Conservation (phyloP, 805 yeast genomes). For the Scheffersomyces lignosus region DNA sequence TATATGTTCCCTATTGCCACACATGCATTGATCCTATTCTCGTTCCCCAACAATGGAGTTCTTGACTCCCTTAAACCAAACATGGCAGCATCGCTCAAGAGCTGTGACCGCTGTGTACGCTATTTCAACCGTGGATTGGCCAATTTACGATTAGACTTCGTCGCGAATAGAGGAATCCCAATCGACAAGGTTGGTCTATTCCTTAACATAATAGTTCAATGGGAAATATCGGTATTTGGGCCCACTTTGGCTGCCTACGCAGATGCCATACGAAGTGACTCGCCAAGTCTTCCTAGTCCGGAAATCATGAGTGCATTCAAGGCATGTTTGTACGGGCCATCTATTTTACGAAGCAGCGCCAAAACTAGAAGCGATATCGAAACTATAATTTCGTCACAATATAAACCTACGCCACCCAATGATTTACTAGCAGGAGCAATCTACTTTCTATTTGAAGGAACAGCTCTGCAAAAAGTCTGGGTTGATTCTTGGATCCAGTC, state of each 20-base stretch:
- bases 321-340: slow-evolving; percentile 9
- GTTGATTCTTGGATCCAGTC: slow-evolving; percentile 28
- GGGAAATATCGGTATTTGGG: slow-evolving; percentile 29
- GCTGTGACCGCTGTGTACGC: slow-evolving; percentile 55
- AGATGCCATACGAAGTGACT: slow-evolving; percentile 1
- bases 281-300: neutral
- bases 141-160: slow-evolving; percentile 50
- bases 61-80: slow-evolving; percentile 42
- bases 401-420: neutral
- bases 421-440: slow-evolving; percentile 49
- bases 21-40: slow-evolving; percentile 58
- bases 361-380: slow-evolving; percentile 3
- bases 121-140: slow-evolving; percentile 56
- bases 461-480: slow-evolving; percentile 47
- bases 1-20: slow-evolving; percentile 48
- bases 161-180: slow-evolving; percentile 46
- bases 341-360: slow-evolving; percentile 4
- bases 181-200: slow-evolving; percentile 30
- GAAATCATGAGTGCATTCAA: neutral
- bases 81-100: slow-evolving; percentile 39
- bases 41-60: slow-evolving; percentile 53
- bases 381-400: neutral
- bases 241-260: slow-evolving; percentile 7
- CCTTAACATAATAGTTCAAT: slow-evolving; percentile 31
- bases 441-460: slow-evolving; percentile 57